phyloP scores from a whole-genome alignment of 1,139 yeast species.

The Diutina neorugosa region DNA sequence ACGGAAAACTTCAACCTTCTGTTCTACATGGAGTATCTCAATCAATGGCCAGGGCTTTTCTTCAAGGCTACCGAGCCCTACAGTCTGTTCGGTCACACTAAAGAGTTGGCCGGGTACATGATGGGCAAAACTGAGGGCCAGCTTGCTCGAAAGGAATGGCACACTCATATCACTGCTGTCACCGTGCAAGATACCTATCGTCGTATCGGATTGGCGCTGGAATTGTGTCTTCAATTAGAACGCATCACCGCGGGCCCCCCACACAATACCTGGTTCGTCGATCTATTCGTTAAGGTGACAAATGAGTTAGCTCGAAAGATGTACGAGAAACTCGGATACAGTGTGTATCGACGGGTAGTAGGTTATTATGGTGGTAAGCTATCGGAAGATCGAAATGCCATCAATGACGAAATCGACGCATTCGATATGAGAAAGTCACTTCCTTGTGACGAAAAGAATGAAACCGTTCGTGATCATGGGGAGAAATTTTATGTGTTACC shows the following conservation, averaged over 20 bases:
- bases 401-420: constrained; percentile 69
- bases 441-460: constrained; percentile 37
- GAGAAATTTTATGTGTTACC: constrained; percentile 48
- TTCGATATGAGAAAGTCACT: constrained; percentile 71
- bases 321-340: constrained; percentile 79
- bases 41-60: constrained; percentile 81
- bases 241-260: constrained; percentile 55
- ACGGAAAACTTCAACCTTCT: constrained; percentile 84
- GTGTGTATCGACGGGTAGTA: constrained; percentile 76
- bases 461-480: constrained; percentile 49
- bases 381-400: constrained; percentile 32
- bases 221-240: constrained; percentile 63
- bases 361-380: constrained; percentile 62
- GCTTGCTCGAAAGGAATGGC: constrained; percentile 66
- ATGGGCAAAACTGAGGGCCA: constrained; percentile 94
- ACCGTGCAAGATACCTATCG: constrained; percentile 78
- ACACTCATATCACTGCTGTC: constrained; percentile 93
- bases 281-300: constrained; percentile 80
- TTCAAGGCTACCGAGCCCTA: constrained; percentile 43
- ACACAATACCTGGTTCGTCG: constrained; percentile 71
- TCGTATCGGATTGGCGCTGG: constrained; percentile 74
- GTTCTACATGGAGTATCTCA: constrained; percentile 74
- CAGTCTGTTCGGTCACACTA: neutral
- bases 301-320: constrained; percentile 68
- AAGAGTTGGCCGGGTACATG: constrained; percentile 48